These are phyloP conservation scores for Stropharia rugosoannulata DNA, from an alignment of 768 basidiomycete species.

Conservation along the genomic window DNA sequence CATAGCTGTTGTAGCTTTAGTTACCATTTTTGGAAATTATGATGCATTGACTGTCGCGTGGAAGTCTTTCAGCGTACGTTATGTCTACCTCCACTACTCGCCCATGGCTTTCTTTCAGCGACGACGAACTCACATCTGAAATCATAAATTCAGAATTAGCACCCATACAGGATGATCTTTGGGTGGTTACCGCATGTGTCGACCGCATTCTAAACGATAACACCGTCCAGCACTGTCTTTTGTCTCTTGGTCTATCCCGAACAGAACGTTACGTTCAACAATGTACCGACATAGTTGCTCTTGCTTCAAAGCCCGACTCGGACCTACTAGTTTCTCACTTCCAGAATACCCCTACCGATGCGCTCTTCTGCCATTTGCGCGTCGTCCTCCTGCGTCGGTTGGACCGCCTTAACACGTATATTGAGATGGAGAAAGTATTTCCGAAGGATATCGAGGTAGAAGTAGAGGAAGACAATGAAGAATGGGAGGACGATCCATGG, in stretches of 20 bases:
- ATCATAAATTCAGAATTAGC: slow-evolving; percentile 46
- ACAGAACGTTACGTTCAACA: slow-evolving; percentile 49
- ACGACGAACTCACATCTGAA: slow-evolving; percentile 57
- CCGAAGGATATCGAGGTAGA: slow-evolving; percentile 29
- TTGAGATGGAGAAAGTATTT: slow-evolving; percentile 51
- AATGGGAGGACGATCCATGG: slow-evolving; percentile 84
- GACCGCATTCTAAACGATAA: slow-evolving; percentile 66
- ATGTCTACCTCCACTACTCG: slow-evolving; percentile 34
- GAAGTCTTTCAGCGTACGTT: slow-evolving; percentile 8
- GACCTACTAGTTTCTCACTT: slow-evolving; percentile 54
- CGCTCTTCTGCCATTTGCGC: slow-evolving; percentile 65
- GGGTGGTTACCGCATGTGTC: slow-evolving; percentile 73
- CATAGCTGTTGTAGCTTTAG: slow-evolving; percentile 14
- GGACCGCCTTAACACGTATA: slow-evolving; percentile 73
- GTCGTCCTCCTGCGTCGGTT: slow-evolving; percentile 63
- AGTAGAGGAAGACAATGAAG: slow-evolving; percentile 54
- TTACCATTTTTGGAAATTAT: slow-evolving; percentile 18
- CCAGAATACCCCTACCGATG: slow-evolving; percentile 53
- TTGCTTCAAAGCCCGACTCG: slow-evolving; percentile 11
- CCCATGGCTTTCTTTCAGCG: slow-evolving; percentile 56
- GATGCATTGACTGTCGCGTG: slow-evolving; percentile 9
- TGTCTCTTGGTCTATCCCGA: slow-evolving; percentile 64
- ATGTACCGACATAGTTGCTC: slow-evolving; percentile 36
- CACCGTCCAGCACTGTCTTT: slow-evolving; percentile 52
- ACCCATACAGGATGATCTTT: slow-evolving; percentile 62